phyloP scores from a whole-genome alignment of 257 asterid species.

The Ophiorrhiza pumila region DNA sequence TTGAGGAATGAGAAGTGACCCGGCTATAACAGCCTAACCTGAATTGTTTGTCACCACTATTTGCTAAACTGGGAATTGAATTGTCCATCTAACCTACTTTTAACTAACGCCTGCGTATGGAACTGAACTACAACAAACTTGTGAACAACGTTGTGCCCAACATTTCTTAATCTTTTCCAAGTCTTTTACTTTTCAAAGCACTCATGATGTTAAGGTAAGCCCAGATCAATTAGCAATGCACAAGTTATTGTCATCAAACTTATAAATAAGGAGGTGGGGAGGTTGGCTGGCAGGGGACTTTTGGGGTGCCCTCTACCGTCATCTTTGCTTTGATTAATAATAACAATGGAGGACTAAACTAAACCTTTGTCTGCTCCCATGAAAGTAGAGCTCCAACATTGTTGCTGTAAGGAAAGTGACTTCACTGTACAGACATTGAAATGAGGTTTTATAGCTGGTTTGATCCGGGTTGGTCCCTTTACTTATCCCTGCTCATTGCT shows the following conservation, averaged over 20 bases:
- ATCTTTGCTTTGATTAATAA: slow-evolving; percentile 1
- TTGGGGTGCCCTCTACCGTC: neutral
- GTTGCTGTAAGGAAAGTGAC: slow-evolving; percentile 23
- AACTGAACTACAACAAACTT: too few relatives aligned
- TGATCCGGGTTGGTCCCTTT: neutral
- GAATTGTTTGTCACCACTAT: neutral
- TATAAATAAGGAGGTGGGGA: too few relatives aligned
- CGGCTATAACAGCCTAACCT: neutral
- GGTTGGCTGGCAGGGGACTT: neutral
- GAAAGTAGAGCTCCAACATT: neutral
- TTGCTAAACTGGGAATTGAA: neutral
- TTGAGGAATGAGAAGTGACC: too few relatives aligned
- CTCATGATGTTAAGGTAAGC: too few relatives aligned
- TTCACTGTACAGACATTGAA: neutral
- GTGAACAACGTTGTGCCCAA: too few relatives aligned
- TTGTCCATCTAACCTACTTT: neutral
- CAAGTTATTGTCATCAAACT: too few relatives aligned
- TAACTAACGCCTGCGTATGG: neutral
- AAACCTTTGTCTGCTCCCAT: neutral
- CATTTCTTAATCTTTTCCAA: too few relatives aligned
- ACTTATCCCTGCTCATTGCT: slow-evolving; percentile 5
- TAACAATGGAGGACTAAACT: too few relatives aligned
- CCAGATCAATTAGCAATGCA: too few relatives aligned
- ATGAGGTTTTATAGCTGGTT: neutral
- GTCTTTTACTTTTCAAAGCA: too few relatives aligned